Base-by-base conservation (phyloP, 495 filamentous ascomycete genomes). In the Trichoderma orchidacearum region DNA sequence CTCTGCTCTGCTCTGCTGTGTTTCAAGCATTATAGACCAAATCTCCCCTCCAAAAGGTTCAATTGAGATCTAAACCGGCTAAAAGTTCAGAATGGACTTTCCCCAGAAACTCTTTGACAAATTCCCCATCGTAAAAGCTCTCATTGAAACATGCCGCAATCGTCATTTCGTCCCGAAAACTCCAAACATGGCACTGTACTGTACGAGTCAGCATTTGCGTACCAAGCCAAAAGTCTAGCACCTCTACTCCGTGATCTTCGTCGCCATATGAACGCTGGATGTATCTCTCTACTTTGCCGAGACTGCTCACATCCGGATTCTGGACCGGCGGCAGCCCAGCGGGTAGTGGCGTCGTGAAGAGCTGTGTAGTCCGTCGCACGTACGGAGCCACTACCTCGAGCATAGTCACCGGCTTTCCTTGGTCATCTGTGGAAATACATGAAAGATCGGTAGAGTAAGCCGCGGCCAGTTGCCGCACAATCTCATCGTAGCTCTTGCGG, bases 191-290 rank as follows among this genome's bases (percentile, higher is more conserved):
- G 34, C 58, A 60, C 13, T 57, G 56, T 6, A 63, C 30, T 17
- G 31, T 32, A 35, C 54, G 53, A 31, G 38, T 61, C 7, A 61
- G 17, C 15, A 59, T 58, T 35, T 67, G 57, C 25, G 61, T 62
- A 6, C 50, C 64, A 9, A 69, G 17, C 64, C 60, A 65, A 56
- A 59, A 63, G 28, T 69, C 60, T 1, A 56, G 53, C 12, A 68
- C 45, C 21, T 61, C 52, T 6, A 67, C 6, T 2, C 41, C 57
- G 2, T 59, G 38, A 1, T 53, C 45, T 0, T 25, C 28, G 18
- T 6, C 28, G 1, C 8, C 52, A 27, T 65, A 60, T 18, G 35
- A 12, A 7, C 18, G 15, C 36, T 57, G 32, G 0, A 69, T n/a
- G n/a, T 51, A 50, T n/a, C 53, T 23, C 27, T 65, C 58, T 11